Percentiles rank a stretch among this genome's conserved stretches.
Evolutionary conservation across 2,329 filamentous ascomycete genomes (phyloP).

Genomic region (Aspergillus awamori): DNA sequence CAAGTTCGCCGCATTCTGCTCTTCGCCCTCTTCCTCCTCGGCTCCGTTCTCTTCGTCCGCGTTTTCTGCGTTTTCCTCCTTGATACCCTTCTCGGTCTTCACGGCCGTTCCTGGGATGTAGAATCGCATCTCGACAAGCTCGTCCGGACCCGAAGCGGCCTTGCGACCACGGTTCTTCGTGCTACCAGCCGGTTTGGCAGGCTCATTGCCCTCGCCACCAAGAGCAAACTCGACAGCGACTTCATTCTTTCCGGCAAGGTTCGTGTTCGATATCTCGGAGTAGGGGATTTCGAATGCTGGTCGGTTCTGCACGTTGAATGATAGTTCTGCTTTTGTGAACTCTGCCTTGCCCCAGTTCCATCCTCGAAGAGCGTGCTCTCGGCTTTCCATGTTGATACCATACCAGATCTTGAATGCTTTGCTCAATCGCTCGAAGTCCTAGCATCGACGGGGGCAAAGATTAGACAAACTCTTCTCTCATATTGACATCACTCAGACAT

Average conservation of each 20-base stretch:
- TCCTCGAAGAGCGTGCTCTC: slow-evolving; percentile 90
- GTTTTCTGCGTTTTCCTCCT: slow-evolving; percentile 57
- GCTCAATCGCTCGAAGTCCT: slow-evolving; percentile 85
- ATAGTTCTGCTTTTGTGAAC: slow-evolving; percentile 90
- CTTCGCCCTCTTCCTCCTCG: slow-evolving; percentile 71
- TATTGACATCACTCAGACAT: neutral
- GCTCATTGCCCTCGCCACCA: slow-evolving; percentile 71
- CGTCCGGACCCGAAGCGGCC: slow-evolving; percentile 83
- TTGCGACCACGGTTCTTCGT: slow-evolving; percentile 77
- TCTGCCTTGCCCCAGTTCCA: slow-evolving; percentile 99
- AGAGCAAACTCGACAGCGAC: slow-evolving; percentile 93
- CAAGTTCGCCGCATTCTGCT: slow-evolving; percentile 93
- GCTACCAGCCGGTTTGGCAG: slow-evolving; percentile 72
- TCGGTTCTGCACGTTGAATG: slow-evolving; percentile 95
- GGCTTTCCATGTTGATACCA: slow-evolving; percentile 85
- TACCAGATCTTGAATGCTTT: slow-evolving; percentile 99
- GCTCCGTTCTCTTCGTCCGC: slow-evolving; percentile 70
- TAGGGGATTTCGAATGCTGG: slow-evolving; percentile 97
- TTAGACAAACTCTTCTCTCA: neutral
- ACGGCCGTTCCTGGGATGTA: slow-evolving; percentile 92
- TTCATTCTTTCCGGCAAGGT: slow-evolving; percentile 95
- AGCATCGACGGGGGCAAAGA: slow-evolving; percentile 1
- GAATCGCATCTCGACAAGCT: slow-evolving; percentile 97
- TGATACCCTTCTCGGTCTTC: slow-evolving; percentile 68
- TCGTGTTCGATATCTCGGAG: slow-evolving; percentile 96